These are phyloP conservation scores for Pyrenula aspistea DNA, from an alignment of 495 filamentous ascomycete genomes.

Conservation along the genomic window DNA sequence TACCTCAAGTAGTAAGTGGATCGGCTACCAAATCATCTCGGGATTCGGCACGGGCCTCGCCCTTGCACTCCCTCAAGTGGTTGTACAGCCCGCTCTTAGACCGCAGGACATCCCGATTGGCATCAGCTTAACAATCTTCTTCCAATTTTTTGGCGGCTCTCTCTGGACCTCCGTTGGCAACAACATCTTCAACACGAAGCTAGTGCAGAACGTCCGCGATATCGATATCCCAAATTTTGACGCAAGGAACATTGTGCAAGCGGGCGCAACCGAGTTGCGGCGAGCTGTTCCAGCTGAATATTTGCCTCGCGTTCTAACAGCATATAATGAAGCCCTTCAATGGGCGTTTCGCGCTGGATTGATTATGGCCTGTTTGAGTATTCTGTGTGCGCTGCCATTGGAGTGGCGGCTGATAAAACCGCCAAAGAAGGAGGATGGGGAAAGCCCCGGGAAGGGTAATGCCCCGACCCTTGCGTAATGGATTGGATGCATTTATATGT, in stretches of 20 bases:
- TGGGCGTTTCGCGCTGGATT: constrained; percentile 14
- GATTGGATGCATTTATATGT: too few relatives aligned
- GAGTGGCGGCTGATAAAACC: too few relatives aligned
- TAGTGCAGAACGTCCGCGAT: constrained; percentile 18
- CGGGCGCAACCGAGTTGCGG: constrained; percentile 3
- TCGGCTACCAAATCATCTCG: constrained; percentile 19
- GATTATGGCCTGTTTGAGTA: constrained; percentile 12
- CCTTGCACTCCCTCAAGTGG: constrained; percentile 18
- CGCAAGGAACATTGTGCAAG: background rate
- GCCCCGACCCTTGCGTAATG: too few relatives aligned
- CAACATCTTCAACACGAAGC: constrained; percentile 35
- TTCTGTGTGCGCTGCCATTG: constrained; percentile 5
- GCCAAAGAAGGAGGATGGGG: too few relatives aligned
- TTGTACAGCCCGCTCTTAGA: constrained; percentile 16
- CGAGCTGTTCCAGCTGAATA: constrained; percentile 1
- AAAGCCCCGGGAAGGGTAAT: too few relatives aligned
- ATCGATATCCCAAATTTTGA: constrained; percentile 19
- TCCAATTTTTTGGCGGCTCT: constrained; percentile 41
- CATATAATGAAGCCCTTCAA: constrained; percentile 3
- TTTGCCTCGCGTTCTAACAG: background rate
- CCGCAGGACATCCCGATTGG: constrained; percentile 15
- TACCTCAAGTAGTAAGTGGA: constrained; percentile 32
- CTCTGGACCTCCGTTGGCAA: constrained; percentile 44
- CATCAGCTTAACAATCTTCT: constrained; percentile 26
- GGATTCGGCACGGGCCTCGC: constrained; percentile 18